Percentiles rank a stretch among this genome's conserved stretches.
Evolutionary conservation across 345 rosid species (phyloP).

Genomic region (Eucalyptus polybractea): DNA sequence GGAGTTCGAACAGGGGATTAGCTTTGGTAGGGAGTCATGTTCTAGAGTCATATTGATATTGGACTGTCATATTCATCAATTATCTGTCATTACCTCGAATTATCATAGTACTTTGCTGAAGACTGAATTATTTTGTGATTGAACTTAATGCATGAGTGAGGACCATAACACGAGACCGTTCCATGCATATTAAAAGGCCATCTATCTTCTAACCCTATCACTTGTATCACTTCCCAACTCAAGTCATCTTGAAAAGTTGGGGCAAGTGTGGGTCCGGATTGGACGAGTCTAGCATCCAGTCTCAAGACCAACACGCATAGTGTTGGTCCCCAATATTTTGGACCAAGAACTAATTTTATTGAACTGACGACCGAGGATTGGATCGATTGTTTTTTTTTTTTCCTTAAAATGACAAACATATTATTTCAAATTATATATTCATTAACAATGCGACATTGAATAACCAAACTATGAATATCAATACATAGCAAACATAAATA

Average conservation of each 20-base stretch:
- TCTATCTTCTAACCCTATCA: background rate
- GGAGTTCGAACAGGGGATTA: background rate
- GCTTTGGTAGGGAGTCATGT: background rate
- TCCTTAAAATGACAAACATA: no score
- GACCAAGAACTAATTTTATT: no score
- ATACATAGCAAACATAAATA: no score
- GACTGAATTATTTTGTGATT: background rate
- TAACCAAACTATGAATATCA: no score
- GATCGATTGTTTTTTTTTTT: no score
- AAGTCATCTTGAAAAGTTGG: background rate
- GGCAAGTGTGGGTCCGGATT: fast-evolving
- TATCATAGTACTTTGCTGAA: background rate
- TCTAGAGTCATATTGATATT: background rate
- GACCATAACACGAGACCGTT: background rate
- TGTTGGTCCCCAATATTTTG: no score
- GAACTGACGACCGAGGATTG: no score
- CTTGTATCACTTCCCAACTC: background rate
- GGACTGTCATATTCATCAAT: background rate
- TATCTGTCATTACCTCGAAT: background rate
- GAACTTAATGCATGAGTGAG: background rate
- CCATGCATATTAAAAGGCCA: background rate
- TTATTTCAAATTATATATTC: no score
- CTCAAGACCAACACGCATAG: fast-evolving
- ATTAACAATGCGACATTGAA: no score
- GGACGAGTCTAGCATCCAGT: fast-evolving